Conservation (phyloP, 2,329 filamentous ascomycete species). For the Leptographium wingfieldii region DNA sequence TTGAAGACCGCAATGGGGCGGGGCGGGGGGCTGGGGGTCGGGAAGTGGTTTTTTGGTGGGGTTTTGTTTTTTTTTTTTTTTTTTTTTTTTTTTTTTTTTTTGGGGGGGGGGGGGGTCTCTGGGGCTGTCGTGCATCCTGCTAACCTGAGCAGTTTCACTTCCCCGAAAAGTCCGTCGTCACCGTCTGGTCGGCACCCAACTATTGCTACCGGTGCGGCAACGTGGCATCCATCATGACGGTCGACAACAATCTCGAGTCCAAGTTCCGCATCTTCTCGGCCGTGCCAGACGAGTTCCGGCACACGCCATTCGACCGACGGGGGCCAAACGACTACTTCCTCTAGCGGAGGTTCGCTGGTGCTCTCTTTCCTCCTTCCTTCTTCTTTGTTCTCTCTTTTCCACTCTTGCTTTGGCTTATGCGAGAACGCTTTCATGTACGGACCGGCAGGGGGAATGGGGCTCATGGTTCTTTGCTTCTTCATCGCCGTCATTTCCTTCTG, state of each 20-base stretch:
- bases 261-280: conserved; percentile 88
- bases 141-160: conserved; percentile 62
- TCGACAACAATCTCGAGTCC: conserved; percentile 72
- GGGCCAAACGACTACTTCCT: conserved; percentile 61
- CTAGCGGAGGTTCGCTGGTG: conserved; percentile 19
- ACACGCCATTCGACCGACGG: conserved; percentile 59
- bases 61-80: too few species aligned
- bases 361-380: not conserved
- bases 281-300: conserved; percentile 73
- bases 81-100: too few species aligned
- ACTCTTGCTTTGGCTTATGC: not conserved
- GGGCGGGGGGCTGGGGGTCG: too few species aligned
- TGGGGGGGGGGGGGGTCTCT: not conserved
- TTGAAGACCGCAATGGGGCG: too few species aligned
- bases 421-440: not conserved
- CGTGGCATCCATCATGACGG: conserved; percentile 90
- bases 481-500: not conserved
- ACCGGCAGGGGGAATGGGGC: not conserved
- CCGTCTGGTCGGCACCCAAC: conserved; percentile 96
- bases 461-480: not conserved
- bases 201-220: conserved; percentile 95
- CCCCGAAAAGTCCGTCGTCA: conserved; percentile 86
- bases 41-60: too few species aligned
- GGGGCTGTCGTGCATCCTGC: conserved; percentile 15
- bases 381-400: not conserved